phyloP scores from a whole-genome alignment of 441 rosid species.

The Pelargonium australe region DNA sequence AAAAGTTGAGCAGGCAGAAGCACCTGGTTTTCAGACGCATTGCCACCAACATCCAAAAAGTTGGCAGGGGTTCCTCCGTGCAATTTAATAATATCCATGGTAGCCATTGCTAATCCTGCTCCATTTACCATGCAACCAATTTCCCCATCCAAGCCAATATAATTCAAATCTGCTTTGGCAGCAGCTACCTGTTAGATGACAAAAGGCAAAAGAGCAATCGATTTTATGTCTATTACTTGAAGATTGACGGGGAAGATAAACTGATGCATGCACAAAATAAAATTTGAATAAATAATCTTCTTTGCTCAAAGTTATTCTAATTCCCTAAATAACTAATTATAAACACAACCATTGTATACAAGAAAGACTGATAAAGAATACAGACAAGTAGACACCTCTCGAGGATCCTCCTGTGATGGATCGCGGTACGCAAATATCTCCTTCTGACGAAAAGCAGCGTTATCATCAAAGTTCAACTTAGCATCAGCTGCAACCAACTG shows the following conservation, averaged over 20 bases:
- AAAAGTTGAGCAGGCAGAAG: background rate
- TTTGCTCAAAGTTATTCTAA: background rate
- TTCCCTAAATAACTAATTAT: background rate
- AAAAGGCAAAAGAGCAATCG: background rate
- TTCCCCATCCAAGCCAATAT: constrained; percentile 94
- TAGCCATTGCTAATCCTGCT: constrained; percentile 98
- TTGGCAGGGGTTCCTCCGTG: constrained; percentile 99
- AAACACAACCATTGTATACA: background rate
- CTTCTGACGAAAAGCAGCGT: constrained; percentile 87
- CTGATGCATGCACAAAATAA: no score
- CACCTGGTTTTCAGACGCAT: constrained; percentile 97
- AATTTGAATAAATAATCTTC: background rate
- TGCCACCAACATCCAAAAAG: constrained; percentile 95
- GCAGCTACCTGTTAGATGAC: constrained; percentile 65
- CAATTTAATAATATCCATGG: constrained; percentile 93
- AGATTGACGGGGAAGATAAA: no score
- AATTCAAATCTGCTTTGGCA: constrained; percentile 91
- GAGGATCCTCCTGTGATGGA: constrained; percentile 93
- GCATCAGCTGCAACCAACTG: constrained; percentile 98
- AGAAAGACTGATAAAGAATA: background rate
- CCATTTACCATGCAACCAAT: constrained; percentile 99
- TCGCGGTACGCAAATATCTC: constrained; percentile 71
- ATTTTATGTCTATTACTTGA: no score
- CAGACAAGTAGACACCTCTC: constrained; percentile 54
- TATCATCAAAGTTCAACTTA: constrained; percentile 95